Evolutionary conservation across 805 yeast genomes (phyloP).

Genomic region (Schizosaccharomyces lindneri): DNA sequence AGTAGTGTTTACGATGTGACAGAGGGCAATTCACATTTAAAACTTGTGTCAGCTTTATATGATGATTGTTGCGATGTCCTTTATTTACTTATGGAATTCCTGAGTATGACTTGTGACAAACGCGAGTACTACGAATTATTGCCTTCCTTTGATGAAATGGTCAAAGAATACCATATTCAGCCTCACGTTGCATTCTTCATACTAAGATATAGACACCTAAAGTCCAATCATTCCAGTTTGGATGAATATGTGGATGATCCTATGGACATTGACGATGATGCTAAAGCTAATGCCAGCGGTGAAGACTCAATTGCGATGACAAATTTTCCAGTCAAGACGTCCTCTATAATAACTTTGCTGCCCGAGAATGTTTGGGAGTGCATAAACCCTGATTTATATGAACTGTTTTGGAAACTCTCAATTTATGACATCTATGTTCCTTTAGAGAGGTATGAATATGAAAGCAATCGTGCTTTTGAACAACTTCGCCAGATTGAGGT

Average conservation of each 20-base stretch:
- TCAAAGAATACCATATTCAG: slow-evolving; percentile 11
- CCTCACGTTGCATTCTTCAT: slow-evolving; percentile 46
- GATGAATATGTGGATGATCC: slow-evolving; percentile 7
- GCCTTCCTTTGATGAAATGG: slow-evolving; percentile 2
- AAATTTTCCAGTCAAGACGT: neutral
- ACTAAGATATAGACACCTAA: slow-evolving; percentile 37
- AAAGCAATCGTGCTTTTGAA: slow-evolving; percentile 1
- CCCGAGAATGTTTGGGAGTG: slow-evolving; percentile 11
- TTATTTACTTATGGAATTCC: slow-evolving; percentile 35
- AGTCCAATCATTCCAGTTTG: slow-evolving; percentile 15
- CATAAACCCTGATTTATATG: slow-evolving; percentile 20
- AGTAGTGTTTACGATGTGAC: slow-evolving; percentile 14
- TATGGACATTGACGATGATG: slow-evolving; percentile 11
- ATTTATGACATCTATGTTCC: slow-evolving; percentile 45
- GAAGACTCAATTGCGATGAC: neutral
- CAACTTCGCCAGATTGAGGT: slow-evolving; percentile 10
- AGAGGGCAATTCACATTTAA: slow-evolving; percentile 25
- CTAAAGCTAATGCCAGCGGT: neutral
- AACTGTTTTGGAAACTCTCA: slow-evolving; percentile 48
- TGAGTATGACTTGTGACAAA: slow-evolving; percentile 24
- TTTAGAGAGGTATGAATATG: slow-evolving; percentile 26
- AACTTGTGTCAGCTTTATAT: slow-evolving; percentile 41
- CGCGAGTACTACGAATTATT: slow-evolving; percentile 7
- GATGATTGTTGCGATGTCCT: slow-evolving; percentile 52
- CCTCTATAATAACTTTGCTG: slow-evolving; percentile 6